phyloP scores from a whole-genome alignment of 495 filamentous ascomycete genomes.

The Penicillium lagena region DNA sequence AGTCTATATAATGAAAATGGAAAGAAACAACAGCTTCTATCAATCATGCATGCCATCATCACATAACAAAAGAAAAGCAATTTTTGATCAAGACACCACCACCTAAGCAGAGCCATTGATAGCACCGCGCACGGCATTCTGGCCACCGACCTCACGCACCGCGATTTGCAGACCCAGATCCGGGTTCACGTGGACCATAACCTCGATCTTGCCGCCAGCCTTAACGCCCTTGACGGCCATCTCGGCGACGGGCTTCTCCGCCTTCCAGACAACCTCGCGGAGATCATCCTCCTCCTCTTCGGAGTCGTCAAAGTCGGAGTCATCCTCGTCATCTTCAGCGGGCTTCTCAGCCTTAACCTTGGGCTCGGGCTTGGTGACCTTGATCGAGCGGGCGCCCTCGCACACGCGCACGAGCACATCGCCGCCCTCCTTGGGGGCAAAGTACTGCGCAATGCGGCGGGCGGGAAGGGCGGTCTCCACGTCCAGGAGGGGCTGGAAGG shows the following conservation, averaged over 20 bases:
- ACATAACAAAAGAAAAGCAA: slow-evolving; percentile 24
- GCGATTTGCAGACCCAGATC: slow-evolving; percentile 75
- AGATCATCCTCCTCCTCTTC: slow-evolving; percentile 75
- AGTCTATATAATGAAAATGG: slow-evolving; percentile 9
- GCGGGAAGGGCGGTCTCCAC: slow-evolving; percentile 88
- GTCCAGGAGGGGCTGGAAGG: slow-evolving; percentile 71
- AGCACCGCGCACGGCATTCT: slow-evolving; percentile 73
- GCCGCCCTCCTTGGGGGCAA: slow-evolving; percentile 68
- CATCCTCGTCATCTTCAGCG: slow-evolving; percentile 56
- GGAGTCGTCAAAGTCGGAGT: slow-evolving; percentile 46
- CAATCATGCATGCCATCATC: slow-evolving; percentile 28
- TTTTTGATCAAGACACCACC: not conserved
- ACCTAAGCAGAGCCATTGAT: slow-evolving; percentile 44
- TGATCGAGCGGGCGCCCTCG: slow-evolving; percentile 83
- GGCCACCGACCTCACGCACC: slow-evolving; percentile 76
- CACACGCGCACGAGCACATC: slow-evolving; percentile 80
- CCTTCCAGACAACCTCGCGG: slow-evolving; percentile 88
- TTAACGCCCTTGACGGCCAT: slow-evolving; percentile 73
- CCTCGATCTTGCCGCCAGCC: slow-evolving; percentile 87
- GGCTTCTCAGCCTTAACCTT: slow-evolving; percentile 63
- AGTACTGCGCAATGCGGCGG: slow-evolving; percentile 71
- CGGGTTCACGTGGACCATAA: slow-evolving; percentile 76
- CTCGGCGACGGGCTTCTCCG: slow-evolving; percentile 78
- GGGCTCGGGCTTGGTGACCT: slow-evolving; percentile 77
- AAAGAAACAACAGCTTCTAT: slow-evolving; percentile 22